A percentile compares a stretch with the other conserved stretches of the same genome.
phyloP scores from a whole-genome alignment of 179 eudicot species.

The Silene noctiflora region DNA sequence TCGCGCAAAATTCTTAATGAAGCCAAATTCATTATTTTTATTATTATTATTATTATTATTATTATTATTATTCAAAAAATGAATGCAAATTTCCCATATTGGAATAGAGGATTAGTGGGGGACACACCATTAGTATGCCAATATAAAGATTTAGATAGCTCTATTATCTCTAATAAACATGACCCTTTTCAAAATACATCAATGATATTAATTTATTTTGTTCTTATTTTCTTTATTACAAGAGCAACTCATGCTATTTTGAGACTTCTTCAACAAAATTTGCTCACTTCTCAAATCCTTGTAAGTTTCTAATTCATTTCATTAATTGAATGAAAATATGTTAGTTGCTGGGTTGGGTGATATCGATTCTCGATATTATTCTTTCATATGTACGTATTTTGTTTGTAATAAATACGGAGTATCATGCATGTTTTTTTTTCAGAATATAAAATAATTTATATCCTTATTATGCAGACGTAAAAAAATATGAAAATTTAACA shows the following conservation, averaged over 20 bases:
- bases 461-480: not conserved
- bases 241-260: conserved; percentile 2
- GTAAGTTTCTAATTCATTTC: conserved; percentile 14
- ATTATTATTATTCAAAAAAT: not conserved
- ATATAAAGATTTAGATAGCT: not conserved
- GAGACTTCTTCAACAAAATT: conserved; percentile 22
- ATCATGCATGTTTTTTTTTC: too few species aligned
- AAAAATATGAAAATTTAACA: not conserved
- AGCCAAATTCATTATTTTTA: too few species aligned
- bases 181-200: conserved; percentile 17
- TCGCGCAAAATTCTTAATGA: not conserved
- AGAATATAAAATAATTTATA: not conserved
- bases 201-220: conserved; percentile 10
- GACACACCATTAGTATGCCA: conserved; percentile 9
- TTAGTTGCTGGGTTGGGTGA: too few species aligned
- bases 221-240: conserved; percentile 23
- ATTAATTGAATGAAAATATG: too few species aligned
- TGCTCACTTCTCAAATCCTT: conserved; percentile 26
- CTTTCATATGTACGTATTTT: too few species aligned
- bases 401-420: too few species aligned
- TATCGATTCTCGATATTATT: too few species aligned
- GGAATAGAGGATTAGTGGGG: conserved; percentile 6
- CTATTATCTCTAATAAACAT: not conserved
- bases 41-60: too few species aligned
- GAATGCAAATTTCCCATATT: not conserved